These are phyloP conservation scores for Pichia sp. DNA, from an alignment of 1,139 yeast species.

Conservation along the genomic window DNA sequence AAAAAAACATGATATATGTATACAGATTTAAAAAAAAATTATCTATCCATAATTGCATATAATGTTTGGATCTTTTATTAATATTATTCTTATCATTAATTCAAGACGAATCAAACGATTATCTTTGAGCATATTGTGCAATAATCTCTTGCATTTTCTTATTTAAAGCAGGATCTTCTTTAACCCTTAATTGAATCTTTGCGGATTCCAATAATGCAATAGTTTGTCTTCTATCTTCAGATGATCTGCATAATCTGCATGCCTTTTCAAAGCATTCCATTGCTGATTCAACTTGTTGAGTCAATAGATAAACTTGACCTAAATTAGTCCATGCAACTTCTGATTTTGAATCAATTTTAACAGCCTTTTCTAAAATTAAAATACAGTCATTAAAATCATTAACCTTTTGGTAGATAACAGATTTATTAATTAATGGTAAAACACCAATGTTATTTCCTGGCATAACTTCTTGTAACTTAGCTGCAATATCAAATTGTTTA, in stretches of 20 bases:
- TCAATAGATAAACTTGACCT: constrained; percentile 86
- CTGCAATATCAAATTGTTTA: constrained; percentile 82
- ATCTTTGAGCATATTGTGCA: constrained; percentile 11
- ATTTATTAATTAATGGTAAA: constrained; percentile 85
- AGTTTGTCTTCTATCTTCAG: constrained; percentile 86
- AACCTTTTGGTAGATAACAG: constrained; percentile 62
- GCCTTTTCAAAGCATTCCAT: constrained; percentile 75
- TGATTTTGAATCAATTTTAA: constrained; percentile 76
- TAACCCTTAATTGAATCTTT: constrained; percentile 70
- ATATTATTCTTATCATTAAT: too few relatives aligned
- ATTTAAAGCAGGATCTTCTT: constrained; percentile 55
- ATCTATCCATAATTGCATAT: too few relatives aligned
- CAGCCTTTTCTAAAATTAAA: constrained; percentile 66
- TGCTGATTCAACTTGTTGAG: constrained; percentile 78
- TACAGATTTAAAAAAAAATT: too few relatives aligned
- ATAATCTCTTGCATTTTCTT: constrained; percentile 40
- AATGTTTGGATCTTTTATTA: too few relatives aligned
- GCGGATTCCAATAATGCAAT: constrained; percentile 90
- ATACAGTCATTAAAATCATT: constrained; percentile 59
- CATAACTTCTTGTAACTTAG: constrained; percentile 69
- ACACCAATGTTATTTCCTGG: constrained; percentile 69
- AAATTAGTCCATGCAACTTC: constrained; percentile 85
- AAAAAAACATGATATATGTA: too few relatives aligned
- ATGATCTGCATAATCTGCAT: constrained; percentile 72
- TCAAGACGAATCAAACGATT: too few relatives aligned